Conservation (phyloP, 495 filamentous ascomycete species). For the Podospora bellae-mahoneyi region DNA sequence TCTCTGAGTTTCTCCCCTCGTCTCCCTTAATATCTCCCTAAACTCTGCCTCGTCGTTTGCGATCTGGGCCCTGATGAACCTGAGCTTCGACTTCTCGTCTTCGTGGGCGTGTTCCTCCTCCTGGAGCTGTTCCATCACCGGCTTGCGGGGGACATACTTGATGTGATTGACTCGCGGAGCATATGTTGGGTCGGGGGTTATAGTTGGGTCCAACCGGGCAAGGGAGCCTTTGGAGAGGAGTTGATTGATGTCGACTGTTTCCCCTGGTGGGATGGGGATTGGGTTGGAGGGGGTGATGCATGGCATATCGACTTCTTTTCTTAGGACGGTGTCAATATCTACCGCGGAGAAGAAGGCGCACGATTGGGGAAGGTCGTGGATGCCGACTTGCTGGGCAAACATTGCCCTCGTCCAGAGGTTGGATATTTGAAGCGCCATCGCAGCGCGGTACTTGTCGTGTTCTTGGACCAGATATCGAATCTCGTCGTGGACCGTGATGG, state of each 20-base stretch:
- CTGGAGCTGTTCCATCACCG: conserved; percentile 71
- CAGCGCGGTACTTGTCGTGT: conserved; percentile 79
- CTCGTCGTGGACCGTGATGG: conserved; percentile 96
- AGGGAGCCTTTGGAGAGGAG: conserved; percentile 64
- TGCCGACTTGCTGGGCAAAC: conserved; percentile 95
- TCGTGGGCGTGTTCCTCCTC: conserved; percentile 28
- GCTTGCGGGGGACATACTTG: conserved; percentile 63
- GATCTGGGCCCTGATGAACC: conserved; percentile 82
- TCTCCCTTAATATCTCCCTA: conserved; percentile 46
- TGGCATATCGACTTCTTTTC: conserved; percentile 97
- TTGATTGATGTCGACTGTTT: conserved; percentile 73
- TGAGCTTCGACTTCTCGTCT: conserved; percentile 42
- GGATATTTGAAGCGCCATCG: conserved; percentile 88
- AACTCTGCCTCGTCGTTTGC: conserved; percentile 70
- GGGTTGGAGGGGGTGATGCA: conserved; percentile 89
- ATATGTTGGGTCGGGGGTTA: conserved; percentile 44
- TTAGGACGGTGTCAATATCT: conserved; percentile 87
- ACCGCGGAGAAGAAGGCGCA: conserved; percentile 95
- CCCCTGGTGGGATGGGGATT: conserved; percentile 73
- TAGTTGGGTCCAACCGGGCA: conserved; percentile 62
- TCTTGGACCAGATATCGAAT: conserved; percentile 89
- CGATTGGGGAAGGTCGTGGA: conserved; percentile 86
- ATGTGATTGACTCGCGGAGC: conserved; percentile 52
- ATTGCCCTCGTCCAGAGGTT: conserved; percentile 97
- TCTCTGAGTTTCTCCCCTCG: background rate